Evolutionary conservation across 805 yeast species (phyloP).

Genomic region (Suhomyces sp.): DNA sequence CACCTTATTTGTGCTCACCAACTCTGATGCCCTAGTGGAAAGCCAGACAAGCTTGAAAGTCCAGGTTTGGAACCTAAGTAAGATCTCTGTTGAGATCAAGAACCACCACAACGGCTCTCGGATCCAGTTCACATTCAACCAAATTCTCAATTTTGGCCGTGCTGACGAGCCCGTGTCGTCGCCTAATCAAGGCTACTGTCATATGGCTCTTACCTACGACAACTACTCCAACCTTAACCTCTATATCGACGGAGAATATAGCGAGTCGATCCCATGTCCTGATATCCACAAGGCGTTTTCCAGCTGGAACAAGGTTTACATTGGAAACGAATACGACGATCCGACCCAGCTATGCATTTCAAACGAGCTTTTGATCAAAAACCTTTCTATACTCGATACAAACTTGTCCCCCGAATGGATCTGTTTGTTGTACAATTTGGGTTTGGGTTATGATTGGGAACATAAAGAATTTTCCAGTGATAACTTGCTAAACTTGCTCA

Average conservation of each 20-base stretch:
- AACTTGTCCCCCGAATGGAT: slow-evolving; percentile 51
- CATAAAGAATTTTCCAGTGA: slow-evolving; percentile 34
- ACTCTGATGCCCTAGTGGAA: slow-evolving; percentile 17
- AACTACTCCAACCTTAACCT: slow-evolving; percentile 38
- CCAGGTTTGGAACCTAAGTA: slow-evolving; percentile 27
- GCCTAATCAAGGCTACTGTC: slow-evolving; percentile 22
- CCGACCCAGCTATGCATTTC: slow-evolving; percentile 6
- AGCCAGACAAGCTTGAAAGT: slow-evolving; percentile 25
- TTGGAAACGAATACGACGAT: slow-evolving; percentile 21
- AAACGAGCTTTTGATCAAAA: slow-evolving; percentile 34
- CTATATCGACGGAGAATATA: slow-evolving; percentile 49
- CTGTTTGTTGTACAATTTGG: slow-evolving; percentile 42
- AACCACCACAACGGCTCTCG: slow-evolving; percentile 22
- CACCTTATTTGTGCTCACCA: slow-evolving; percentile 26
- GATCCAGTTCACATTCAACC: slow-evolving; percentile 35
- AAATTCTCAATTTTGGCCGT: slow-evolving; percentile 13
- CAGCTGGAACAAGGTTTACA: slow-evolving; percentile 35
- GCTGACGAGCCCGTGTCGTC: slow-evolving; percentile 8
- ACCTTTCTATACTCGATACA: slow-evolving; percentile 37
- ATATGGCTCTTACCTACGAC: slow-evolving; percentile 38
- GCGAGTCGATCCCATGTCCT: slow-evolving; percentile 42
- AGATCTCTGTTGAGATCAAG: slow-evolving; percentile 28
- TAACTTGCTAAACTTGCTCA: slow-evolving; percentile 38
- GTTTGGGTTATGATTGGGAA: slow-evolving; percentile 48
- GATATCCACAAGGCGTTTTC: slow-evolving; percentile 24